Base-by-base conservation (phyloP, 805 yeast genomes). In the Starmerella potacharoeniae region DNA sequence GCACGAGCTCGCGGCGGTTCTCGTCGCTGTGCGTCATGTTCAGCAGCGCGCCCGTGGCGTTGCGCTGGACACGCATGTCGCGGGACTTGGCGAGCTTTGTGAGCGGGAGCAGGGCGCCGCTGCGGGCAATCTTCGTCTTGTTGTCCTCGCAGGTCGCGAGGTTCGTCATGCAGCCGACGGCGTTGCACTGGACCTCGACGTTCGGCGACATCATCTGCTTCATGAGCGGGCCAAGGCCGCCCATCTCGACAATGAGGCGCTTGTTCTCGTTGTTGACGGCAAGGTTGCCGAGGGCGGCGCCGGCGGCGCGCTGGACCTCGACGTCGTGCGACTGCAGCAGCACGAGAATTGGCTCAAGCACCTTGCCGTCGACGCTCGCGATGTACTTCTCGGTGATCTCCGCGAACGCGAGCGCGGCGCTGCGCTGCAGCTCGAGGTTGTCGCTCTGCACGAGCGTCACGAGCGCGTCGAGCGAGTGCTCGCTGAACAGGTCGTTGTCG, bases 11-110 rank as follows among this genome's bases (percentile, higher is more conserved):
- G 68, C 86, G 91, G 71, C 99, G 83, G 70, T 93, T 93, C 71
- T 90, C 97, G 60, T 85, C 86, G 29, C 96, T 86, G 68, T 93
- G 99, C 39, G 99, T 93, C 99, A 93, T 93, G 72, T 93, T 93
- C 61, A 93, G 77, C 65, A 93, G 74, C 0, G 98, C 98, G 48
- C 99, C 99, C 6, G 99, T 93, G 42, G 98, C 97, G 65, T 93
- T 93, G 72, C 99, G 81, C 73, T 93, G 98, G 5, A 93, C 99
- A 64, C 99, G 81, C 62, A 88, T 80, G 71, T 93, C 97, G 68
- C 84, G 85, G 4, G 96, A 86, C 70, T 86, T 89, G 13, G 98
- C 98, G 60, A 93, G 77, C 70, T 87, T 88, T 0, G 97, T 91
- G 64, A 93, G 78, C 4, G 98, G 98, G 34, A 88, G 83, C 57